phyloP scores from a whole-genome alignment of 1,284 basidiomycete genomes.

The Sporisorium iseilematis-ciliati region DNA sequence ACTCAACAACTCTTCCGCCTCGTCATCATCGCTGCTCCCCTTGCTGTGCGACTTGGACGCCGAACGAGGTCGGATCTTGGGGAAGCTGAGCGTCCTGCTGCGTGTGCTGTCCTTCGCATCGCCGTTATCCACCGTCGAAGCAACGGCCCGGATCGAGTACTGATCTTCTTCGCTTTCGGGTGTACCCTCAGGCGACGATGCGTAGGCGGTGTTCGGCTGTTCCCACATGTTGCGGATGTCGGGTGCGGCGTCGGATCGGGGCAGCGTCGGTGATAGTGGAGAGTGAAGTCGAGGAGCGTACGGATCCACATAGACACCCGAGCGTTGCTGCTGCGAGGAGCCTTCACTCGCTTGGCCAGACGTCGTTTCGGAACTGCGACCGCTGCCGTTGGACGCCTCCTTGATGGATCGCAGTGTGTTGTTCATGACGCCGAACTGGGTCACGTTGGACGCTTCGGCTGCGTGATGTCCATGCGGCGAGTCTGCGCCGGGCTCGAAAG shows the following conservation, averaged over 20 bases:
- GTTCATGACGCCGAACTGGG: slow-evolving; percentile 27
- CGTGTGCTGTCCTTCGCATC: slow-evolving; percentile 14
- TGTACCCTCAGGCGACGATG: slow-evolving; percentile 25
- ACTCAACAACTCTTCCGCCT: slow-evolving; percentile 46
- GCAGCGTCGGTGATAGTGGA: slow-evolving; percentile 36
- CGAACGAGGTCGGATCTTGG: slow-evolving; percentile 35
- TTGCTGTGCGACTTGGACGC: slow-evolving; percentile 20
- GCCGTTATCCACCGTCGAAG: slow-evolving; percentile 4
- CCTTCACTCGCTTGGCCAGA: slow-evolving; percentile 5
- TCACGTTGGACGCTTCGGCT: slow-evolving; percentile 3
- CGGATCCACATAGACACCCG: slow-evolving; percentile 33
- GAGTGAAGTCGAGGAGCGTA: slow-evolving; percentile 34
- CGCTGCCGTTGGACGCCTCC: slow-evolving; percentile 37
- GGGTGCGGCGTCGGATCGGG: slow-evolving; percentile 19
- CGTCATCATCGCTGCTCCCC: slow-evolving; percentile 35
- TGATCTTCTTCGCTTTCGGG: slow-evolving; percentile 39
- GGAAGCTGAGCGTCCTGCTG: slow-evolving; percentile 28
- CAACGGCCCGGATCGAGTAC: slow-evolving; percentile 43
- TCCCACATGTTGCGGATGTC: slow-evolving; percentile 42
- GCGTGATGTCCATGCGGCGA: slow-evolving; percentile 58
- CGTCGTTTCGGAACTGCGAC: slow-evolving; percentile 16
- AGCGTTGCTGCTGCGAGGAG: slow-evolving; percentile 16
- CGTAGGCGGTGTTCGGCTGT: slow-evolving; percentile 21
- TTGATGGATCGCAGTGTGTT: slow-evolving; percentile 32
- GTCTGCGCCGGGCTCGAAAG: slow-evolving; percentile 47